phyloP scores from a whole-genome alignment of 768 basidiomycete species.

The Kwoniella mangroviensis region DNA sequence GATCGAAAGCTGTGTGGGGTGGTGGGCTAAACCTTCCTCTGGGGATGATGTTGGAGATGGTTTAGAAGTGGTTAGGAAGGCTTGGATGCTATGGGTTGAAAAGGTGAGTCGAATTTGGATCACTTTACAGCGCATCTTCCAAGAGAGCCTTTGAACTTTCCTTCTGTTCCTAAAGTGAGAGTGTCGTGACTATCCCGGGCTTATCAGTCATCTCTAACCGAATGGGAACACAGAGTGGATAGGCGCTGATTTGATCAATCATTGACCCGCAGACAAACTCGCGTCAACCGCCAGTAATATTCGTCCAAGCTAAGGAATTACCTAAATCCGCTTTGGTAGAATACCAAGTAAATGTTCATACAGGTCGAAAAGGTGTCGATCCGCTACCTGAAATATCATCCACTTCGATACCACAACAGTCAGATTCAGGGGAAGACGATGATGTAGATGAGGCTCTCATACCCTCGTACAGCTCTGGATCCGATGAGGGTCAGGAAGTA shows the following conservation, averaged over 20 bases:
- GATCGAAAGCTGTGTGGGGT: conserved; percentile 71
- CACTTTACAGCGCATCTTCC: too few relatives aligned
- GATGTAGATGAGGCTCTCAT: conserved; percentile 41
- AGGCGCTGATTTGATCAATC: background rate
- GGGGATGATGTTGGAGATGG: conserved; percentile 25
- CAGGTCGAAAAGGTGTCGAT: conserved; percentile 36
- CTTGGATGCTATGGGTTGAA: conserved; percentile 50
- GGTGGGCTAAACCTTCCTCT: conserved; percentile 61
- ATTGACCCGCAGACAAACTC: conserved; percentile 17
- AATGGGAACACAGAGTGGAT: background rate
- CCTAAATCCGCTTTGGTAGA: conserved; percentile 59
- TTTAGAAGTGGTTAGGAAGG: conserved; percentile 22
- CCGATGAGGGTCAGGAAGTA: background rate
- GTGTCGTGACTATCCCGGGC: too few relatives aligned
- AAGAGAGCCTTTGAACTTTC: too few relatives aligned
- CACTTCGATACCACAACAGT: background rate
- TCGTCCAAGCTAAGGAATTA: conserved; percentile 54
- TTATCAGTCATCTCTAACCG: too few relatives aligned
- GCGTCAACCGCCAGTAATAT: conserved; percentile 45
- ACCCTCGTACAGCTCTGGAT: conserved; percentile 12
- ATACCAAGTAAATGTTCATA: conserved; percentile 59
- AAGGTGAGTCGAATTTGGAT: conserved; percentile 17
- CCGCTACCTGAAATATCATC: background rate
- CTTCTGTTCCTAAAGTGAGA: too few relatives aligned
- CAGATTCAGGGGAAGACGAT: conserved; percentile 21